Evolutionary conservation across 352 stramenopile species (phyloP).

Genomic region (Phytophthora gonapodyides): DNA sequence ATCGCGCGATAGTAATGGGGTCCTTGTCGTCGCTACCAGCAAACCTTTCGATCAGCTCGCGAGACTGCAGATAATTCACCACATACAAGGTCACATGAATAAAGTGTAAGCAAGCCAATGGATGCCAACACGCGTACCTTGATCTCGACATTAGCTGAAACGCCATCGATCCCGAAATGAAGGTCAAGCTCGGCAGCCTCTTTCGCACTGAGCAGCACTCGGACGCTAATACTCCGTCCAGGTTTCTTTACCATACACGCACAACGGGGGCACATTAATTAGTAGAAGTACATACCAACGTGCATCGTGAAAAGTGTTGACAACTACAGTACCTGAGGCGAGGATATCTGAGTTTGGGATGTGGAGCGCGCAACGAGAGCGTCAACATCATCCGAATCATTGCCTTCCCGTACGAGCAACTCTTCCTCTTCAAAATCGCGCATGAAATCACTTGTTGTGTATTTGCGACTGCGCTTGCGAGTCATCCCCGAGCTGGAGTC

Average conservation of each 20-base stretch:
- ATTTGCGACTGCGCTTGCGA: slow-evolving; percentile 59
- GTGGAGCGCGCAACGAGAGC: slow-evolving; percentile 20
- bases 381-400: slow-evolving; percentile 23
- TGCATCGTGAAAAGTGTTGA: slow-evolving; percentile 1
- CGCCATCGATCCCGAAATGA: slow-evolving; percentile 65
- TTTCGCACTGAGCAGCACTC: slow-evolving; percentile 64
- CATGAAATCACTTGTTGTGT: slow-evolving; percentile 81
- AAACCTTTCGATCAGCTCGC: slow-evolving; percentile 56
- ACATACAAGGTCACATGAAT: neutral
- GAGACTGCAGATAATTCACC: slow-evolving; percentile 33
- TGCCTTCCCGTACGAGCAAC: slow-evolving; percentile 35
- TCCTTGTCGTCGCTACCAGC: slow-evolving; percentile 39
- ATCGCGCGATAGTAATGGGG: slow-evolving; percentile 46
- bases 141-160: slow-evolving; percentile 58
- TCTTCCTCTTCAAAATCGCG: slow-evolving; percentile 81
- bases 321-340: slow-evolving; percentile 21
- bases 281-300: no score
- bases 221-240: slow-evolving; percentile 39
- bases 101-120: neutral
- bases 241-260: slow-evolving; percentile 14
- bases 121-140: slow-evolving; percentile 46
- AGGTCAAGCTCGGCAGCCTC: slow-evolving; percentile 65
- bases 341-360: slow-evolving; percentile 26
- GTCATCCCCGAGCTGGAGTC: slow-evolving; percentile 37
- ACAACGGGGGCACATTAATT: neutral